Base-by-base conservation (phyloP, 2,329 filamentous ascomycete species). In the Epichloe hybrida region DNA sequence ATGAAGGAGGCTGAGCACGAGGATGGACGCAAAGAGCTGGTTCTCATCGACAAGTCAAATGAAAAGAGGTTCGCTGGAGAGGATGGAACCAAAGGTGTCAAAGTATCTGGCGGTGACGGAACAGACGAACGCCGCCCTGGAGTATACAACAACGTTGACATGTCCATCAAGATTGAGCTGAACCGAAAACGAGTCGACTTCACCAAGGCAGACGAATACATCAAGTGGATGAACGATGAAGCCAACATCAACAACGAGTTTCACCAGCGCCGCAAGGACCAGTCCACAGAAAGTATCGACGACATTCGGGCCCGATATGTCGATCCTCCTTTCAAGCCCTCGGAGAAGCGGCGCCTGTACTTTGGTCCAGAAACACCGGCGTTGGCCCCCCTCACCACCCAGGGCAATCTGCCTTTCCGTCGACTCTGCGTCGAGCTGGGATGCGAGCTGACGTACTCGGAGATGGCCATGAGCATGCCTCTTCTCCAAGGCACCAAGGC, bases 341-440 rank as follows among this genome's bases (percentile, higher is more conserved):
- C 91, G 0, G 93, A 98, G 70, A 98, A 98, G 72, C 80, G 93
- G 52, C 81, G 83, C 48, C 75, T 98, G 51, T 97, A 98, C 69
- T 97, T 97, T 66, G 90, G 90, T 6, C 81, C 84, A 1, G 91
- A 97, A 65, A 98, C 93, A 2, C 93, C 93, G 0, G 81, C 90
- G 11, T 73, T 98, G n/a, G 93, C 93, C 93, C 93, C 93, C 37
- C 75, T 98, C 46, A 98, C 93, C 1, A 98, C 93, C 0, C 93
- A 97, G 69, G 93, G 93, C 44, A 98, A 98, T 61, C 75, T 97
- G 46, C 93, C 93, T 1, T 98, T 95, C 72, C 84, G 93, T 51
- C 81, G 93, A 47, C 79, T 98, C 34, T 96, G 90, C 62, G 83
- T 88, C 12, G 85, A 90, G 50, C 77, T 97, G 23, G 93, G 93